Conservation (phyloP, 139 green algal genomes). For the Ettlia oleoabundans region DNA sequence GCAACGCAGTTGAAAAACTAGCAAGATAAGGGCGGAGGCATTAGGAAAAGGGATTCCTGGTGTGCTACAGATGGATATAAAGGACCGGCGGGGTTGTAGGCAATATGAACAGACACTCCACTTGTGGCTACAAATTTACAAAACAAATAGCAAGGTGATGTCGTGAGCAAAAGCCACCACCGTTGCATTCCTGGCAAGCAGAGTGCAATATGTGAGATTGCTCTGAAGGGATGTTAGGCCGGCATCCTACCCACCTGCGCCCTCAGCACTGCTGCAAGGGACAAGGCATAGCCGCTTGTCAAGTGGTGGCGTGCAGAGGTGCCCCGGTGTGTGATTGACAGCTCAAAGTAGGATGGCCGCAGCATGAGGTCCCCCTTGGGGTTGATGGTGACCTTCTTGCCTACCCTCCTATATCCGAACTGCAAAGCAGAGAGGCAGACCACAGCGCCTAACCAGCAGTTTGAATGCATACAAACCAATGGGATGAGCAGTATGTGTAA, state of each 20-base stretch:
- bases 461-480: background rate
- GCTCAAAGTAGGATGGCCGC: constrained; percentile 13
- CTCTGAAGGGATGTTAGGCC: too few relatives aligned
- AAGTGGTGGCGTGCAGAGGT: background rate
- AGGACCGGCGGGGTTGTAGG: too few relatives aligned
- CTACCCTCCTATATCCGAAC: background rate
- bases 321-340: constrained; percentile 13
- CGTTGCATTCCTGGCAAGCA: too few relatives aligned
- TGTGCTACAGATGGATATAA: too few relatives aligned
- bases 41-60: too few relatives aligned
- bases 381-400: background rate
- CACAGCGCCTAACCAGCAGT: too few relatives aligned
- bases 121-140: too few relatives aligned
- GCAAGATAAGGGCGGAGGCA: background rate
- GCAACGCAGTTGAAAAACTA: too few relatives aligned
- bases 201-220: background rate
- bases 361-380: constrained; percentile 7
- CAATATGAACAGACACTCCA: too few relatives aligned
- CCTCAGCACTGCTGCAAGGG: background rate
- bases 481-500: background rate
- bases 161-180: too few relatives aligned
- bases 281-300: constrained; percentile 4
- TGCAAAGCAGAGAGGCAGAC: background rate
- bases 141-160: too few relatives aligned
- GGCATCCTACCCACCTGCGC: background rate